Evolutionary conservation across 345 rosid species (phyloP).

Genomic region (Boechera divaricarpa): DNA sequence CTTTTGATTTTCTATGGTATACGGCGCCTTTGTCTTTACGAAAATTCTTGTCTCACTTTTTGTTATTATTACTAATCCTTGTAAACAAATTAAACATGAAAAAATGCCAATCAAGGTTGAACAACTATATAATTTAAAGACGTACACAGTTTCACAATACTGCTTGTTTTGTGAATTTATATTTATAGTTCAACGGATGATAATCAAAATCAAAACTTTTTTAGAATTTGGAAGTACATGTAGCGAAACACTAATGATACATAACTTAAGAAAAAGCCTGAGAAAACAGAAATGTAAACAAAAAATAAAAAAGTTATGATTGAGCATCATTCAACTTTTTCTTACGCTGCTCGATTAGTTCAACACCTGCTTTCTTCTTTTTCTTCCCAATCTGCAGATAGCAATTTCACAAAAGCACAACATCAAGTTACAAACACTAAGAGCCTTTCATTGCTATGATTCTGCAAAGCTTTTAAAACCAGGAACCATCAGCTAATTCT

Average conservation of each 20-base stretch:
- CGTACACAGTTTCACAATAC: neutral
- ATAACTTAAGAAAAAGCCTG: slow-evolving; percentile 3
- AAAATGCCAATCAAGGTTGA: neutral
- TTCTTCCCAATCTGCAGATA: slow-evolving; percentile 27
- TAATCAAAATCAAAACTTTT: slow-evolving; percentile 13
- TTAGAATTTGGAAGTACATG: neutral
- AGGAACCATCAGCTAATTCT: neutral
- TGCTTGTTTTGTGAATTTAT: neutral
- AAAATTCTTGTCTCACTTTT: slow-evolving; percentile 37
- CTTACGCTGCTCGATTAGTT: slow-evolving; percentile 38
- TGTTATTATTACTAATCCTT: slow-evolving; percentile 12
- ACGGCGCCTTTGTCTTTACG: slow-evolving; percentile 49
- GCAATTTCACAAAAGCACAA: slow-evolving; percentile 6
- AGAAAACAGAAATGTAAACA: neutral
- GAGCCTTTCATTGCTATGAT: neutral
- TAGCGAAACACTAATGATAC: slow-evolving; percentile 6
- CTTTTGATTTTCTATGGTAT: slow-evolving; percentile 20
- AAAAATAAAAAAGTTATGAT: slow-evolving; percentile 2
- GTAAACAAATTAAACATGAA: neutral
- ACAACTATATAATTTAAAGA: too few relatives aligned
- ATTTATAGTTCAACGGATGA: slow-evolving; percentile 9
- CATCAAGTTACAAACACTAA: neutral
- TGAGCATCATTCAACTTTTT: slow-evolving; percentile 18
- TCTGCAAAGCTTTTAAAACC: neutral
- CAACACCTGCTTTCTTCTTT: slow-evolving; percentile 32